Evolutionary conservation across 305 asterid species (phyloP).

Genomic region (Solanum hybrid): DNA sequence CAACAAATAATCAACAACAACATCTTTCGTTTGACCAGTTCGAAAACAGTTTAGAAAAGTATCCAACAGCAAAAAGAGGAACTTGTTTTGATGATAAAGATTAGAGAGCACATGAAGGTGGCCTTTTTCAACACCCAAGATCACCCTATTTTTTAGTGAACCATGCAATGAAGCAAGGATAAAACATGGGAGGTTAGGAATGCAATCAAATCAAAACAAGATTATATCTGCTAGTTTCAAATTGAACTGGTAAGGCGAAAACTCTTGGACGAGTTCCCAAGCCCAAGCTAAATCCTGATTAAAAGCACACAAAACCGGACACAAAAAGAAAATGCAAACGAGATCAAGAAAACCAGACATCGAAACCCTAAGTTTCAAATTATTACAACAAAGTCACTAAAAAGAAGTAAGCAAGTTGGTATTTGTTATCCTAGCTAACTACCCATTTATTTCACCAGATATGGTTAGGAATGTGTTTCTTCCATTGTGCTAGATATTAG

Average conservation of each 20-base stretch:
- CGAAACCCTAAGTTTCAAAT: neutral
- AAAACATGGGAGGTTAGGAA: neutral
- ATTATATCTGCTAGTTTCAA: neutral
- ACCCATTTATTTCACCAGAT: neutral
- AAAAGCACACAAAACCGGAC: neutral
- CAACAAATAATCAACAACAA: neutral
- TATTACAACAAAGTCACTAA: neutral
- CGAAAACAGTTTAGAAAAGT: neutral
- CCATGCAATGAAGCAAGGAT: neutral
- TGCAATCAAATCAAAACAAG: neutral
- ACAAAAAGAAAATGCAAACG: neutral
- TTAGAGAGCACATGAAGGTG: neutral
- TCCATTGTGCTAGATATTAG: neutral
- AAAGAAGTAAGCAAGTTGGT: neutral
- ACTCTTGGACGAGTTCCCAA: neutral
- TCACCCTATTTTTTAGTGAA: neutral
- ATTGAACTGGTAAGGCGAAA: neutral
- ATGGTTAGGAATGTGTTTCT: neutral
- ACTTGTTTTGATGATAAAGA: neutral
- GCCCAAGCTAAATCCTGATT: neutral
- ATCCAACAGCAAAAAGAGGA: neutral
- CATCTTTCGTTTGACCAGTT: neutral
- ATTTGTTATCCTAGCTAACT: neutral
- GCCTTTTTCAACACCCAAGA: neutral
- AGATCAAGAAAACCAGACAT: constrained; percentile 1